A percentile compares a stretch with the other conserved stretches of the same genome.
phyloP scores from a whole-genome alignment of 441 rosid genomes.

The Erodium chrysanthum region DNA sequence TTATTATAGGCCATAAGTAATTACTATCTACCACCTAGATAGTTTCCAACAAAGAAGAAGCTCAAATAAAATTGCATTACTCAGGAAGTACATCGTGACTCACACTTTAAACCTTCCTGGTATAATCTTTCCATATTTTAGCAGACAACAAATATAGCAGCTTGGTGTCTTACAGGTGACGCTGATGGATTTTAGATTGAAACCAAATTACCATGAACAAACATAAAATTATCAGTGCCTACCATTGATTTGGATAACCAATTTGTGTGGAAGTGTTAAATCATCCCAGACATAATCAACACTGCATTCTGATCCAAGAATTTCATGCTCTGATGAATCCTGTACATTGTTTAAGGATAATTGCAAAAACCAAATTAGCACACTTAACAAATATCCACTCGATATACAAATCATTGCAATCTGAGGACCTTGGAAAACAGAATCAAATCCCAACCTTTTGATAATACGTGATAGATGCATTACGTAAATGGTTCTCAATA shows the following conservation, averaged over 20 bases:
- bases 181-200: not conserved
- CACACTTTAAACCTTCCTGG: not conserved
- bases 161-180: not conserved
- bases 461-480: conserved; percentile 59
- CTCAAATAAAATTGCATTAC: not conserved
- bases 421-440: conserved; percentile 12
- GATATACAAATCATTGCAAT: conserved; percentile 16
- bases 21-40: not conserved
- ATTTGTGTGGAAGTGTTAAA: conserved; percentile 77
- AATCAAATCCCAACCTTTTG: conserved; percentile 62
- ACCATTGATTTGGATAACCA: conserved; percentile 71
- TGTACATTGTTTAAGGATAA: conserved; percentile 28
- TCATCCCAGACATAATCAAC: conserved; percentile 89
- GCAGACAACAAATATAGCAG: not conserved
- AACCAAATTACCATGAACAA: conserved; percentile 7
- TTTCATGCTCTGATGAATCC: conserved; percentile 74
- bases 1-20: not conserved
- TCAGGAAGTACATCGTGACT: not conserved
- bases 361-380: conserved; percentile 14
- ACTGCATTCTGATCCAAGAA: conserved; percentile 62
- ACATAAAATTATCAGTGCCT: conserved; percentile 19
- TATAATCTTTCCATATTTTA: not conserved
- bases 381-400: conserved; percentile 8
- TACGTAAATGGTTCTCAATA: conserved; percentile 68
- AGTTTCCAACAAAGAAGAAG: not conserved